phyloP scores from a whole-genome alignment of 192 early-diverging fungal species.

The Entomortierella parvispora region DNA sequence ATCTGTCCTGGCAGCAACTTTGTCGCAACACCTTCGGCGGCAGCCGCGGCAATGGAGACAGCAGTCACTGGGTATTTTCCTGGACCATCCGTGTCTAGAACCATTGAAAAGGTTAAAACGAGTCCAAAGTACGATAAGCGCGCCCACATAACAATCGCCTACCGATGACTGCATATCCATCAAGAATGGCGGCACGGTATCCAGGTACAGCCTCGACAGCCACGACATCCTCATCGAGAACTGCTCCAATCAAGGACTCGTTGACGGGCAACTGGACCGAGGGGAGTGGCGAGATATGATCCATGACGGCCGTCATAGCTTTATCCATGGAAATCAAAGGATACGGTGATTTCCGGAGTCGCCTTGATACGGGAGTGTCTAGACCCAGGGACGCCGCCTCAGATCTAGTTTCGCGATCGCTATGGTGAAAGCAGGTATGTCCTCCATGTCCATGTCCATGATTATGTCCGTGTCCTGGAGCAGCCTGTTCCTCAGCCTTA shows the following conservation, averaged over 20 bases:
- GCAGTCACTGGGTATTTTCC: slow-evolving; percentile 78
- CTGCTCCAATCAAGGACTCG: slow-evolving; percentile 65
- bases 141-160: slow-evolving; percentile 24
- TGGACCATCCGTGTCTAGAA: slow-evolving; percentile 76
- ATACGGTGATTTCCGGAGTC: slow-evolving; percentile 85
- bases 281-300: slow-evolving; percentile 41
- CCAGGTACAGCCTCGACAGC: slow-evolving; percentile 83
- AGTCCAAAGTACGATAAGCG: neutral
- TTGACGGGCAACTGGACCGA: slow-evolving; percentile 54
- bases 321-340: slow-evolving; percentile 79
- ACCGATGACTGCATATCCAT: slow-evolving; percentile 94
- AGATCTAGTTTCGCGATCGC: slow-evolving; percentile 26
- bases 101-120: neutral
- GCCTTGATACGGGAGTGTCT: slow-evolving; percentile 62
- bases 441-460: slow-evolving; percentile 52
- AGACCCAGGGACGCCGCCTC: slow-evolving; percentile 39
- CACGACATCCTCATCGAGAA: slow-evolving; percentile 80
- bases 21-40: slow-evolving; percentile 13
- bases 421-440: slow-evolving; percentile 41
- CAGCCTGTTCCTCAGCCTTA: neutral
- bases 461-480: slow-evolving; percentile 49
- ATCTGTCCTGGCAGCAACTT: slow-evolving; percentile 70
- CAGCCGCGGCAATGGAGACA: slow-evolving; percentile 65
- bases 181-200: slow-evolving; percentile 89
- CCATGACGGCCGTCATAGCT: slow-evolving; percentile 68